Base-by-base conservation (phyloP, 176 grass and related monocot genomes). In the Alopecurus myosuroides region DNA sequence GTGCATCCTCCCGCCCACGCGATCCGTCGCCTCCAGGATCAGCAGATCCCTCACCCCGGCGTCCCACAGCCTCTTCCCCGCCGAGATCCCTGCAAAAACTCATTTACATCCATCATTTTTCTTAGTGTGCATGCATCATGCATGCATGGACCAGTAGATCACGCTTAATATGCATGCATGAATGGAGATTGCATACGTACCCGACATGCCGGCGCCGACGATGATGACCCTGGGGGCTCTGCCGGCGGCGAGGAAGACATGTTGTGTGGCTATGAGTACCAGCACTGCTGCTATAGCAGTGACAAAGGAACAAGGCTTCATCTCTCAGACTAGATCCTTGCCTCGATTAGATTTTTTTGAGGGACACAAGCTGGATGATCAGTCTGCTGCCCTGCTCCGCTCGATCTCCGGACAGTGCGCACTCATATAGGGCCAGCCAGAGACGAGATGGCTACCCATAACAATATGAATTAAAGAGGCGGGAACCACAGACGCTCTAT, bases 11-110 rank as follows among this genome's bases (percentile, higher is more conserved):
- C 94, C 94, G 4, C 94, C 94, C 2, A 96, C 66, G 50, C 17
- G 88, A 6, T 81, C 86, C 4, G 88, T 96, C 25, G 81, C 91
- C 81, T 96, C 94, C 25, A 96, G 81, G 17, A 96, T 85, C 51
- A 96, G 12, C 1, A 94, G 17, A 64, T 94, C 82, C 19, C 46
- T 86, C 12, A 91, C 64, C 23, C 88, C 92, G 5, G 88, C 88
- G 15, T 94, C 88, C 29, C 82, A 88, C 15, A 94, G 88, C 18
- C 85, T 86, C 82, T 94, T 94, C 65, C 86, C 92, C 23, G 88
- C 86, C n/a, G 92, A 91, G 77, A 94, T 91, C 25, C 92, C 91
- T 93, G 28, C 60, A 68, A 42, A 11, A 11, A 10, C 41, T 2
- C 41, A 42, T 42, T 42, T 45, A 13, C 42, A 45, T 45, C 42